Conservation (phyloP, 306 rosid genomes). For the Alnus glutinosa region DNA sequence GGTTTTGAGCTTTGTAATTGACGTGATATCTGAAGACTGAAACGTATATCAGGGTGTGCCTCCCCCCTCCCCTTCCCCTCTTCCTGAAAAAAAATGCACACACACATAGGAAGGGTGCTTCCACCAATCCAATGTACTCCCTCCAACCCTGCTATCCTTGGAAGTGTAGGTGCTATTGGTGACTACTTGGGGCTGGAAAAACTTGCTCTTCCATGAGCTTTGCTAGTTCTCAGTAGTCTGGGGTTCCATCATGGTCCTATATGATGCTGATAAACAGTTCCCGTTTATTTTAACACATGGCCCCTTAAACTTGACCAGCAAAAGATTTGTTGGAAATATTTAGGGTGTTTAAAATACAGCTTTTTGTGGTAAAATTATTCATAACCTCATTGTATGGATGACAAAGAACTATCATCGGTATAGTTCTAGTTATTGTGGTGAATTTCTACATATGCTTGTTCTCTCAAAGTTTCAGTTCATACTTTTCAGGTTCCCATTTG, state of each 20-base stretch:
- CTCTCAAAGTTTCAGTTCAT: slow-evolving; percentile 29
- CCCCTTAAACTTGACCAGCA: background rate
- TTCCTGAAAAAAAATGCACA: too few species aligned
- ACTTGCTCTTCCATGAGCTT: background rate
- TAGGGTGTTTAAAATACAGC: background rate
- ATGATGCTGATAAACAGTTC: background rate
- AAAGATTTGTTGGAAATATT: background rate
- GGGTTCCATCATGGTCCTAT: background rate
- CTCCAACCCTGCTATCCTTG: background rate
- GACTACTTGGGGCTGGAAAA: background rate
- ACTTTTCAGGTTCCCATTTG: slow-evolving; percentile 43
- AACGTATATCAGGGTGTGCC: background rate
- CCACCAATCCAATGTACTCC: background rate
- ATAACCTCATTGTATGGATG: background rate
- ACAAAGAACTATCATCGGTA: background rate
- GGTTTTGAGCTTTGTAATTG: background rate
- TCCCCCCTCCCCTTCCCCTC: background rate
- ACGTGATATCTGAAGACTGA: background rate
- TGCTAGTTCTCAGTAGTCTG: background rate
- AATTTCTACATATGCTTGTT: background rate
- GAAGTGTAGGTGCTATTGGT: background rate
- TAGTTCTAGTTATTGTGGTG: slow-evolving; percentile 9
- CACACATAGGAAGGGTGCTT: too few species aligned
- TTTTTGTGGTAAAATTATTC: background rate
- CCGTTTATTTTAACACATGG: background rate